Evolutionary conservation across 306 rosid species (phyloP), one percentile per base, ranked within the genome.

Genomic region (Begonia peltatifolia): DNA sequence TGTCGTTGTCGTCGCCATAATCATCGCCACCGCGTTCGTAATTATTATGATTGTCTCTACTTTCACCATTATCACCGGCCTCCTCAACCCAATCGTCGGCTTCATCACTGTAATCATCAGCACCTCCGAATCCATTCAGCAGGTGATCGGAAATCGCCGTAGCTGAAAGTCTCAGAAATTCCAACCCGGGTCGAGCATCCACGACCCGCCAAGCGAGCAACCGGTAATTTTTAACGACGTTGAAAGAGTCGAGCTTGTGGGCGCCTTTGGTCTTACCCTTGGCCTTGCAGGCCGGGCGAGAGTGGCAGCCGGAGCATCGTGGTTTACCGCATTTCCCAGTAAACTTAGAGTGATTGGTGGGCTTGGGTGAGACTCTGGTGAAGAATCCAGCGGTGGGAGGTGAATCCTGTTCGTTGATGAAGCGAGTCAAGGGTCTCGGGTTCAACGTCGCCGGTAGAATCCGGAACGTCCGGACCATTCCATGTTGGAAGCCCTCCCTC

Each of bases 401-500:
- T 0, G 70, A 64, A 11, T 81, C 77, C 2, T 68, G 61, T 12
- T 47, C 64, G 61, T 74, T 68, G 9, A 68, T 3, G 14, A 54
- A 51, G 14, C 78, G 66, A 52, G 66, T 69, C 2, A 54, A 36
- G 16, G 74, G 74, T 58, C 66, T 74, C 2, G 77, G 86, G 67
- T 63, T 68, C 10, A 56, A 16, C 10, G 74, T 22, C 0, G 55
- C 16, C 1, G 92, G 93, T 43, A 79, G 71, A 69, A 81, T 62
- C 59, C 41, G 50, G 38, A 9, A 54, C 38, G 93, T 64, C 56
- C 79, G 67, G 12, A 79, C 84, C 86, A 79, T 71, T 9, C 94
- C 93, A 22, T 81, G 94, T 50, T 87, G 94, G 6, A 81, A 79
- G 73, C 93, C 86, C 71, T 75, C 88, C 14, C 93, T 74, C 78